Base-by-base conservation (phyloP, 1,284 basidiomycete species). In the Psilocybe mexicana region DNA sequence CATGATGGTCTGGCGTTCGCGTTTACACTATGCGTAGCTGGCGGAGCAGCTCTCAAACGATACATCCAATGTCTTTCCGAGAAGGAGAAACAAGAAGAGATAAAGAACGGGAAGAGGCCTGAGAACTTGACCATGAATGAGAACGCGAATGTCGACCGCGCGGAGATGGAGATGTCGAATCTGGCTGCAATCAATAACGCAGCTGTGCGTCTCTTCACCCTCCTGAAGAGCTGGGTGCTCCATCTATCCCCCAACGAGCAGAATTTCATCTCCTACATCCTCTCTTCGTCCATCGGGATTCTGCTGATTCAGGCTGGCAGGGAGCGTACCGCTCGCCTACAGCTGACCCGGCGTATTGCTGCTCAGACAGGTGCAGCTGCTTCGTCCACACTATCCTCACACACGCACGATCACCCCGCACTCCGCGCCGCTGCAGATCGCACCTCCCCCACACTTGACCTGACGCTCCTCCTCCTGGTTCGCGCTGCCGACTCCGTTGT, bases 401-500 rank as follows among this genome's bases (percentile, higher is more conserved):
- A 42, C 43, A 25, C 52, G 43, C 42, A 44, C 10, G 14, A 40
- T 35, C 52, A 53, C 43, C 52, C 52, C 25, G 42, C 52, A 12
- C 52, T 53, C 12, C 61, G 18, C 51, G 59, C 43, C 56, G 25
- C 62, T 54, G 45, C 30, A 18, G 59, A 62, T 43, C 62, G 68
- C 53, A 68, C 73, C 7, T 86, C 85, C 2, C 77, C 82, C 5
- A 90, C 88, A 0, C 66, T 90, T 18, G 87, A 90, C 65, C 72
- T 92, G 42, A 89, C 84, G 5, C 70, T 92, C 0, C 70, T 92
- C 2, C 68, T 90, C 25, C 69, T 88, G 44, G 87, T 90, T n/a
- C 79, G 90, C 43, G 87, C 89, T 0, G 65, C 88, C 48, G 89
- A 92, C 65, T 79, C 82, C 5, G 55, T 78, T 11, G 67, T 84